phyloP scores from a whole-genome alignment of 2,329 filamentous ascomycete species.

The Bisporella sp. region DNA sequence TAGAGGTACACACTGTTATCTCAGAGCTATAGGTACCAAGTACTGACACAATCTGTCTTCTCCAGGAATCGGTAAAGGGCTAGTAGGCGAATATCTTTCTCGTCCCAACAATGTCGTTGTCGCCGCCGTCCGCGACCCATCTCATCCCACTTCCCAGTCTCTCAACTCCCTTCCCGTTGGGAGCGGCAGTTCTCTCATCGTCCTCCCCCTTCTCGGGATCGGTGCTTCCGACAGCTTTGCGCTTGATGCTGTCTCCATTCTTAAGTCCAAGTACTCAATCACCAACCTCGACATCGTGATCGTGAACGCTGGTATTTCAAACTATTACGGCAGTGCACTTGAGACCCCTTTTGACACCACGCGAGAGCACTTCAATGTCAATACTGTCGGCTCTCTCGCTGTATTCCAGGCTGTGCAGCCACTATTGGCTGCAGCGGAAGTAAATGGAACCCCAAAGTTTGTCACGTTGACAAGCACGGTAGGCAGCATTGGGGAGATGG shows the following conservation, averaged over 20 bases:
- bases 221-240: slow-evolving; percentile 27
- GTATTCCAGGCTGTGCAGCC: slow-evolving; percentile 27
- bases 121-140: slow-evolving; percentile 28
- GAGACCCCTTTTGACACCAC: slow-evolving; percentile 22
- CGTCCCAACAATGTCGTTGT: slow-evolving; percentile 31
- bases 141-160: slow-evolving; percentile 17
- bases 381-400: slow-evolving; percentile 23
- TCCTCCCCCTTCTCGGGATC: slow-evolving; percentile 36
- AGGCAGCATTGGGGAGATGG: slow-evolving; percentile 2
- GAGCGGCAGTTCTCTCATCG: slow-evolving; percentile 28
- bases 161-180: slow-evolving; percentile 19
- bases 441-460: not conserved
- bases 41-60: too few species aligned
- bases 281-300: slow-evolving; percentile 41
- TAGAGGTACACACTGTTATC: too few species aligned
- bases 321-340: slow-evolving; percentile 23
- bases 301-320: slow-evolving; percentile 41
- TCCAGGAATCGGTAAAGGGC: slow-evolving; percentile 22
- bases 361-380: slow-evolving; percentile 19
- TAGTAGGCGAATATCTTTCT: slow-evolving; percentile 27
- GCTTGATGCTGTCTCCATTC: slow-evolving; percentile 24
- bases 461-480: not conserved
- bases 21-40: too few species aligned
- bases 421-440: slow-evolving; percentile 12
- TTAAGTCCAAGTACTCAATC: slow-evolving; percentile 29